Conservation (phyloP, 1,284 basidiomycete genomes). For the Malassezia psittaci region DNA sequence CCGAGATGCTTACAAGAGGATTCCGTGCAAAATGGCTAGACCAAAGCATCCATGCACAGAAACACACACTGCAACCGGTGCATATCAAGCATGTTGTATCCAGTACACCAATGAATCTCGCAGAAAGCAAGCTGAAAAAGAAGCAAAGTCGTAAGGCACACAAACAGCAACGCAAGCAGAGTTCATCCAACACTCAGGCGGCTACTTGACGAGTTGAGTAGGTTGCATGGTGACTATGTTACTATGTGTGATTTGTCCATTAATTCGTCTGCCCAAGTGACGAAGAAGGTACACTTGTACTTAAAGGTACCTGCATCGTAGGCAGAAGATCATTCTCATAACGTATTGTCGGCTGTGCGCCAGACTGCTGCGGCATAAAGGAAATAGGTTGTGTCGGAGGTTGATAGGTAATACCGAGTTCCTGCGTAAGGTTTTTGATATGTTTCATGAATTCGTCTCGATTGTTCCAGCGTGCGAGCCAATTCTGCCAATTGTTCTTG, state of each 20-base stretch:
- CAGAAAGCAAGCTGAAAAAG: neutral
- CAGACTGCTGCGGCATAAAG: conserved; percentile 22
- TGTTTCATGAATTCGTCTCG: conserved; percentile 40
- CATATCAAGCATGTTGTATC: conserved; percentile 9
- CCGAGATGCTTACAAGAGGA: neutral
- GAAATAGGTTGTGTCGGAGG: conserved; percentile 38
- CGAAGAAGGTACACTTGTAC: neutral
- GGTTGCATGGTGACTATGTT: neutral
- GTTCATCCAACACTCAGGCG: neutral
- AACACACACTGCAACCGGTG: neutral
- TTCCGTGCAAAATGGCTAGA: conserved; percentile 14
- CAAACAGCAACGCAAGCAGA: neutral
- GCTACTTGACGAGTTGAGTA: neutral
- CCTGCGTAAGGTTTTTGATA: conserved; percentile 30
- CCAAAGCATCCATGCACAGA: neutral
- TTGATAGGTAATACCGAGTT: conserved; percentile 29
- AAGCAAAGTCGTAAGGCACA: conserved; percentile 5
- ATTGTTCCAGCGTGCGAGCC: conserved; percentile 59
- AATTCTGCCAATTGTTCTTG: conserved; percentile 74
- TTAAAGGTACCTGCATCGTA: neutral
- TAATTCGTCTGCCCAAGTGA: neutral
- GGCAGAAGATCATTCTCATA: neutral
- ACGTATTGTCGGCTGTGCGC: neutral
- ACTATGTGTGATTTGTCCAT: neutral
- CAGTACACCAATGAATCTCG: conserved; percentile 7